Evolutionary conservation across 306 rosid species (phyloP).

Genomic region (Vigna trinervia): DNA sequence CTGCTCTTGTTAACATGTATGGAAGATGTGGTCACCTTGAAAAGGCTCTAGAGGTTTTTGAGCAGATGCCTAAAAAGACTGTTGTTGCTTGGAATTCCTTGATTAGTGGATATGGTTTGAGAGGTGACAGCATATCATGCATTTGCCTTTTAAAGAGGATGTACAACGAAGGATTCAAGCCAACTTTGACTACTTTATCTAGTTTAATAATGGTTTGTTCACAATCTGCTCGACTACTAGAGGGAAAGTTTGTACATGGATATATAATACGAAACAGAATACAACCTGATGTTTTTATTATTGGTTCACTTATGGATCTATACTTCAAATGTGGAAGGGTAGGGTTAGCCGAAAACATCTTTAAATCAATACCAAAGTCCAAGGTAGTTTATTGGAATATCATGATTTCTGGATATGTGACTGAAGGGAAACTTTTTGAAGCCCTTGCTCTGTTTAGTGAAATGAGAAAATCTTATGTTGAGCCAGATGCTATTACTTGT

Average conservation of each 20-base stretch:
- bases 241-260: slow-evolving; percentile 71
- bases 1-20: slow-evolving; percentile 87
- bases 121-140: slow-evolving; percentile 73
- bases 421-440: slow-evolving; percentile 61
- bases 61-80: slow-evolving; percentile 67
- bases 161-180: slow-evolving; percentile 61
- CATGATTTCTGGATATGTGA: slow-evolving; percentile 78
- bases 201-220: slow-evolving; percentile 70
- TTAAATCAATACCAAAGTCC: slow-evolving; percentile 55
- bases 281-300: slow-evolving; percentile 62
- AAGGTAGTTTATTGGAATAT: slow-evolving; percentile 70
- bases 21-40: slow-evolving; percentile 80
- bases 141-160: slow-evolving; percentile 69
- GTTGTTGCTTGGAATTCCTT: slow-evolving; percentile 82
- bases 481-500: slow-evolving; percentile 74
- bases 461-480: slow-evolving; percentile 57
- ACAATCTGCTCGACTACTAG: slow-evolving; percentile 58
- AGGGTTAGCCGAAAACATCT: slow-evolving; percentile 63
- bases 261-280: slow-evolving; percentile 62
- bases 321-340: slow-evolving; percentile 77
- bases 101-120: slow-evolving; percentile 66
- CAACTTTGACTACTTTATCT: slow-evolving; percentile 70
- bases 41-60: slow-evolving; percentile 69
- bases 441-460: slow-evolving; percentile 63
- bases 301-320: slow-evolving; percentile 66